Evolutionary conservation across 352 stramenopile genomes (phyloP).

Genomic region (Phytophthora nicotianae): DNA sequence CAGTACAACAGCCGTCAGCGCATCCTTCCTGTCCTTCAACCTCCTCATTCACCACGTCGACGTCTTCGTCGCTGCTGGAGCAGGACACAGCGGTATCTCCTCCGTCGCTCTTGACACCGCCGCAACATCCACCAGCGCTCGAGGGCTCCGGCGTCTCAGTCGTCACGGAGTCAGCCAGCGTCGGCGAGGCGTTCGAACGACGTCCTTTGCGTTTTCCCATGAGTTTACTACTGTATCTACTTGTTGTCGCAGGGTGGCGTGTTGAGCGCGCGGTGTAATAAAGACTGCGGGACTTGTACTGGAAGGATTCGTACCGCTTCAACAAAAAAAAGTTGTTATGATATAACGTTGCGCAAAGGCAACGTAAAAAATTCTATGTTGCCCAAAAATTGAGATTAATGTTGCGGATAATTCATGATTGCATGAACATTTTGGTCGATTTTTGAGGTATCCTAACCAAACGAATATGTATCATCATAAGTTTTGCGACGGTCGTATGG

Average conservation of each 20-base stretch:
- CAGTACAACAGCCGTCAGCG: slow-evolving; percentile 8
- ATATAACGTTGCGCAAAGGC: slow-evolving; percentile 6
- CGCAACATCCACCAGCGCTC: slow-evolving; percentile 7
- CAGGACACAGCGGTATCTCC: slow-evolving; percentile 31
- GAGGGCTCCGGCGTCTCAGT: background rate
- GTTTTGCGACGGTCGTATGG: too few species aligned
- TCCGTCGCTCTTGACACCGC: slow-evolving; percentile 25
- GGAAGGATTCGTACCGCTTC: slow-evolving; percentile 1
- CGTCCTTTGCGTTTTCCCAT: slow-evolving; percentile 29
- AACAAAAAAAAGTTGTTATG: background rate
- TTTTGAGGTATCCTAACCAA: too few species aligned
- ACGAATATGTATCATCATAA: too few species aligned
- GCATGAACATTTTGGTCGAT: slow-evolving; percentile 4
- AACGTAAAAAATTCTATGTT: slow-evolving; percentile 3
- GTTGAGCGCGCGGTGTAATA: slow-evolving; percentile 1
- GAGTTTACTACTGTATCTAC: background rate
- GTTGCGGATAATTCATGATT: slow-evolving; percentile 6
- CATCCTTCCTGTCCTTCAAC: background rate
- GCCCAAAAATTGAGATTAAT: background rate
- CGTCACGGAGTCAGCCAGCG: background rate
- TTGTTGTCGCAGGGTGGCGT: background rate
- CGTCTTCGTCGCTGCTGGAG: slow-evolving; percentile 26
- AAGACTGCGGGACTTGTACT: slow-evolving; percentile 13
- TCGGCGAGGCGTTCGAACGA: background rate
- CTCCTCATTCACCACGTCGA: background rate